phyloP scores from a whole-genome alignment of 1,139 yeast species.

The Meyerozyma carpophila region DNA sequence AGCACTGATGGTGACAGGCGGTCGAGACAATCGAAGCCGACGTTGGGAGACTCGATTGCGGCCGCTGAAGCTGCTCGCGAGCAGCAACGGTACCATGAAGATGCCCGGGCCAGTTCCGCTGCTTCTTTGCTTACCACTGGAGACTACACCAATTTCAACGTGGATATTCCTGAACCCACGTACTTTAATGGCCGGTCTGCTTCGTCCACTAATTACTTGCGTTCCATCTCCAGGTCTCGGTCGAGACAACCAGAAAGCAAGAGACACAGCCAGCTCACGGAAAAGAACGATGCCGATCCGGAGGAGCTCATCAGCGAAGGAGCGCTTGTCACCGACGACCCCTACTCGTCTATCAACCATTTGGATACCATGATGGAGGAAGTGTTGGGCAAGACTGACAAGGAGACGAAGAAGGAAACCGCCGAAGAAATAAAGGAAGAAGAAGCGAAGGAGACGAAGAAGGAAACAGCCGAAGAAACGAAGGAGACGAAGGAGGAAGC shows the following conservation, averaged over 20 bases:
- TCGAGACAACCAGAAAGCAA: slow-evolving; percentile 36
- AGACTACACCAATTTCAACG: slow-evolving; percentile 45
- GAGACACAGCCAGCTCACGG: slow-evolving; percentile 20
- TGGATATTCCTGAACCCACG: slow-evolving; percentile 27
- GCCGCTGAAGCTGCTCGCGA: slow-evolving; percentile 32
- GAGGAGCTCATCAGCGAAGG: slow-evolving; percentile 38
- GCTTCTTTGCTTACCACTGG: slow-evolving; percentile 44
- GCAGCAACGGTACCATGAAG: slow-evolving; percentile 2
- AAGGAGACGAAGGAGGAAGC: slow-evolving; percentile 3
- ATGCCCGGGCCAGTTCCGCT: slow-evolving; percentile 9
- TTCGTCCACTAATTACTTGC: slow-evolving; percentile 45
- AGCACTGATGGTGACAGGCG: slow-evolving; percentile 30
- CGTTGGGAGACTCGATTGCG: slow-evolving; percentile 46
- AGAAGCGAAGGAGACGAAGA: slow-evolving; percentile 1
- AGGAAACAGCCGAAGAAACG: slow-evolving; percentile 2
- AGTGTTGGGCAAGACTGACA: slow-evolving; percentile 16
- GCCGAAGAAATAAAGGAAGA: slow-evolving; percentile 1
- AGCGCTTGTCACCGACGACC: slow-evolving; percentile 44
- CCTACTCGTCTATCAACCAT: slow-evolving; percentile 34
- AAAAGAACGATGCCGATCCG: slow-evolving; percentile 40
- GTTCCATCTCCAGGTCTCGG: slow-evolving; percentile 60
- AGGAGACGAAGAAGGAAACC: slow-evolving; percentile 2
- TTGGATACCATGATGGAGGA: slow-evolving; percentile 39
- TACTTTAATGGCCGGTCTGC: slow-evolving; percentile 26
- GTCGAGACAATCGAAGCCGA: slow-evolving; percentile 41